These are phyloP conservation scores for Closterium sp. DNA, from an alignment of 139 green algal genomes.

Conservation along the genomic window DNA sequence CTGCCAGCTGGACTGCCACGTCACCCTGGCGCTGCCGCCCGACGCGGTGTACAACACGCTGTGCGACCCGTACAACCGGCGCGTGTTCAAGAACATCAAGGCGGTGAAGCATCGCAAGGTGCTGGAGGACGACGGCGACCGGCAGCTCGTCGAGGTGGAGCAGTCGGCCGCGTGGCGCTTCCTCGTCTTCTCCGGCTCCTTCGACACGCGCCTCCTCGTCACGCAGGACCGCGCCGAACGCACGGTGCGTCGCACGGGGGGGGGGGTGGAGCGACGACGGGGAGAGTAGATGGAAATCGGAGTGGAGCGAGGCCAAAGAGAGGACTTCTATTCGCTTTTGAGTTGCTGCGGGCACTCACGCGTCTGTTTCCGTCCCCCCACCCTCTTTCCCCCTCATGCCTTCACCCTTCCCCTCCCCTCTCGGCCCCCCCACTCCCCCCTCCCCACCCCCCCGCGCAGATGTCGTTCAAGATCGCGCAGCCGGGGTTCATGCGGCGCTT, in stretches of 20 bases:
- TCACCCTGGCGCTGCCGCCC: slow-evolving; percentile 56
- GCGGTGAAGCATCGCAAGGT: slow-evolving; percentile 57
- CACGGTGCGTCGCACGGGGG: not conserved
- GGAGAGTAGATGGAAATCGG: not conserved
- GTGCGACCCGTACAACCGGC: slow-evolving; percentile 54
- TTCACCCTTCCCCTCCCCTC: not conserved
- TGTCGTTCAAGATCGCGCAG: slow-evolving; percentile 56
- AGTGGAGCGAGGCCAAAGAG: not conserved
- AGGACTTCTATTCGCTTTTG: not conserved
- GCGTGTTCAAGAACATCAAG: slow-evolving; percentile 66
- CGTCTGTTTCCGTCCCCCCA: not conserved
- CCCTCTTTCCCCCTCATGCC: not conserved
- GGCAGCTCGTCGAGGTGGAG: slow-evolving; percentile 61
- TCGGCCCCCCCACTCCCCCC: not conserved
- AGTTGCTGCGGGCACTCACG: not conserved
- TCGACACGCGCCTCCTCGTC: slow-evolving; percentile 47
- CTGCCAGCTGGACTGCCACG: slow-evolving; percentile 43
- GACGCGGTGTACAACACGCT: slow-evolving; percentile 63
- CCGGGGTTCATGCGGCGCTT: slow-evolving; percentile 64
- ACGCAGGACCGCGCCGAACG: slow-evolving; percentile 52
- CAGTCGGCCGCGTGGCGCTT: slow-evolving; percentile 59
- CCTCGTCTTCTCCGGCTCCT: slow-evolving; percentile 51
- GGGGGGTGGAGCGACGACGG: not conserved
- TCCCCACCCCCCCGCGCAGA: slow-evolving; percentile 33
- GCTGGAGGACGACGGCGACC: slow-evolving; percentile 56